Base-by-base conservation (phyloP, 2,329 filamentous ascomycete genomes). In the Botrytis deweyae region DNA sequence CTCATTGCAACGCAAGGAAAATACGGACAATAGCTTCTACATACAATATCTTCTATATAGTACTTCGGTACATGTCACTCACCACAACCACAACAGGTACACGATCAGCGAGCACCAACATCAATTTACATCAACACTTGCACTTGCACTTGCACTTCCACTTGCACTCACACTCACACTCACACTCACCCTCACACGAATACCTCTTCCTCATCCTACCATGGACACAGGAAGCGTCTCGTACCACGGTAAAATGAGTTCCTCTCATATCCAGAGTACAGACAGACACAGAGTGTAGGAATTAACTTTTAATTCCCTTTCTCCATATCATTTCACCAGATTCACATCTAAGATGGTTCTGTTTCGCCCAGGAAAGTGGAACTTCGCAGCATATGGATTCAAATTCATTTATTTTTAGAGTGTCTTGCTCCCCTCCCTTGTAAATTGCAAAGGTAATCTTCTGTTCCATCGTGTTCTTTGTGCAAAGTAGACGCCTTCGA, bases 361-460 rank as follows among this genome's bases (percentile, higher is more conserved):
- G 38, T 62, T 63, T 70, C 58, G 29, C 55, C 68, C 55, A 63
- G 44, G 29, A 63, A 70, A 42, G 59, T 64, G 58, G 42, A 65
- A n/a, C 69, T 25, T 64, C 52, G 16, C 25, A 59, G 52, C 52
- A 69, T 25, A 67, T 38, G 65, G 49, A 59, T 69, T 44, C 68
- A 46, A 62, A 62, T 10, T 44, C 59, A 72, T 72, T 72, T 72
- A 72, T 72, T 72, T 72, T 55, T 72, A 72, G 70, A 72, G 12
- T 38, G 46, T 67, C 33, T 72, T 55, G 18, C 58, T 36, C 40
- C 40, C 40, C 44, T 36, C 36, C 29, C 29, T 42, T 14, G 10
- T 20, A 67, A 25, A 29, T 52, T 67, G 36, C 29, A 29, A 52
- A 40, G 59, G 33, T 71, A 22, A 67, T 52, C 14, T 22, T 40